phyloP scores from a whole-genome alignment of 805 yeast genomes.

The Hermanozyma aechmeae region DNA sequence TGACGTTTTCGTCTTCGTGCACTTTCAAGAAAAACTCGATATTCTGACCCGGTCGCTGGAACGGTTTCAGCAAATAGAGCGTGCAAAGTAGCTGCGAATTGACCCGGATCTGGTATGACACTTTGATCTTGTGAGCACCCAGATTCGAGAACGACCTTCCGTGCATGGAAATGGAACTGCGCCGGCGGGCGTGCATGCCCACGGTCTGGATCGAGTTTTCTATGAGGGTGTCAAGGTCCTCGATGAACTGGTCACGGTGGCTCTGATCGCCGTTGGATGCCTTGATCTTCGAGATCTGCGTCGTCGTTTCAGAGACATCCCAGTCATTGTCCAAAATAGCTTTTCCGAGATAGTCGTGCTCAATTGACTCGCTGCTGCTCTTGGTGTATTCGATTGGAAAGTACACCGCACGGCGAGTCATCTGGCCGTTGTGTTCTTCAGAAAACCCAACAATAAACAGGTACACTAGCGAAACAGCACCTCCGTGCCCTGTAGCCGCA shows the following conservation, averaged over 20 bases:
- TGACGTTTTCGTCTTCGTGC: conserved; percentile 10
- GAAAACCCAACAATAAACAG: conserved; percentile 25
- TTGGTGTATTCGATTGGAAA: conserved; percentile 25
- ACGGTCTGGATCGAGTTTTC: conserved; percentile 23
- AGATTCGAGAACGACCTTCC: too few species aligned
- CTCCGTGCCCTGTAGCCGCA: conserved; percentile 29
- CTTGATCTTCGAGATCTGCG: too few species aligned
- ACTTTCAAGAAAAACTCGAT: conserved; percentile 22
- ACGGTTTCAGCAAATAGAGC: conserved; percentile 22
- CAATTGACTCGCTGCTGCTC: conserved; percentile 17
- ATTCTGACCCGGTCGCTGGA: conserved; percentile 31
- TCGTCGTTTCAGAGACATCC: too few species aligned
- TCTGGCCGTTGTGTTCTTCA: conserved; percentile 6
- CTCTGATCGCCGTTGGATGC: conserved; percentile 1
- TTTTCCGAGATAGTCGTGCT: conserved; percentile 17
- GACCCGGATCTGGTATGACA: conserved; percentile 28
- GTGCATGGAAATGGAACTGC: conserved; percentile 8
- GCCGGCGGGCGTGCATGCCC: conserved; percentile 22
- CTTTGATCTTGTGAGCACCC: too few species aligned
- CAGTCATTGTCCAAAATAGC: conserved; percentile 20
- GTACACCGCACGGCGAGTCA: conserved; percentile 18
- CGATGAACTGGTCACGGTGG: conserved; percentile 13
- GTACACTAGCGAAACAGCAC: conserved; percentile 27
- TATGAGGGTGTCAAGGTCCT: conserved; percentile 23
- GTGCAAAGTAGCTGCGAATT: conserved; percentile 23